These are phyloP conservation scores for Pythium volutum DNA, from an alignment of 352 stramenopile species.

Conservation along the genomic window DNA sequence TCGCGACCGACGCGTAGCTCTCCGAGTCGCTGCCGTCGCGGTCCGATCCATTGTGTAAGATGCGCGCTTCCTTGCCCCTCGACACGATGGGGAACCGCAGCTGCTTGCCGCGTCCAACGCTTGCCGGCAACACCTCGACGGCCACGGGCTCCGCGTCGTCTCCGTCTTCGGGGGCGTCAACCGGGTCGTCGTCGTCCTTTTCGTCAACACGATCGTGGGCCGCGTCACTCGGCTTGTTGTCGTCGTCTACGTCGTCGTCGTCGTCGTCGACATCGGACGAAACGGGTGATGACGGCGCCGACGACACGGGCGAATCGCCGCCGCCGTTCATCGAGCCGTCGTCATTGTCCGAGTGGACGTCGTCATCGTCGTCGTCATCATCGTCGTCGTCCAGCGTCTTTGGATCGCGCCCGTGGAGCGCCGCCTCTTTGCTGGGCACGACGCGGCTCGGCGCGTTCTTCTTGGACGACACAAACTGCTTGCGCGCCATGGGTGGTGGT, in stretches of 20 bases:
- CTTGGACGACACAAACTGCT: slow-evolving; percentile 86
- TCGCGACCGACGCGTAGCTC: slow-evolving; percentile 72
- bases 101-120: slow-evolving; percentile 72
- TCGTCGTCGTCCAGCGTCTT: slow-evolving; percentile 19
- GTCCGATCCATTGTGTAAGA: slow-evolving; percentile 37
- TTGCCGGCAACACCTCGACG: slow-evolving; percentile 71
- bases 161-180: slow-evolving; percentile 16
- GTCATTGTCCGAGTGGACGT: slow-evolving; percentile 23
- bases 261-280: slow-evolving; percentile 26
- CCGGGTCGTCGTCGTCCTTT: slow-evolving; percentile 10
- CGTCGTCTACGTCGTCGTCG: slow-evolving; percentile 10
- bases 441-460: slow-evolving; percentile 80
- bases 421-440: slow-evolving; percentile 83
- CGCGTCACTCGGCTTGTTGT: slow-evolving; percentile 8
- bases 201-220: background rate
- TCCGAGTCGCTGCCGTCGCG: slow-evolving; percentile 52
- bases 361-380: slow-evolving; percentile 13
- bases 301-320: slow-evolving; percentile 27
- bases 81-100: slow-evolving; percentile 69
- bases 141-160: slow-evolving; percentile 25
- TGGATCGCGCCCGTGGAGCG: slow-evolving; percentile 38
- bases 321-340: slow-evolving; percentile 27
- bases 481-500: slow-evolving; percentile 53
- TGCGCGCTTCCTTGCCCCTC: slow-evolving; percentile 61
- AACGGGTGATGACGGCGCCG: slow-evolving; percentile 12